Percentiles rank a stretch among this genome's conserved stretches.
These are phyloP conservation scores for Cercophora newfieldiana DNA, from an alignment of 495 filamentous ascomycete genomes.

Conservation along the genomic window DNA sequence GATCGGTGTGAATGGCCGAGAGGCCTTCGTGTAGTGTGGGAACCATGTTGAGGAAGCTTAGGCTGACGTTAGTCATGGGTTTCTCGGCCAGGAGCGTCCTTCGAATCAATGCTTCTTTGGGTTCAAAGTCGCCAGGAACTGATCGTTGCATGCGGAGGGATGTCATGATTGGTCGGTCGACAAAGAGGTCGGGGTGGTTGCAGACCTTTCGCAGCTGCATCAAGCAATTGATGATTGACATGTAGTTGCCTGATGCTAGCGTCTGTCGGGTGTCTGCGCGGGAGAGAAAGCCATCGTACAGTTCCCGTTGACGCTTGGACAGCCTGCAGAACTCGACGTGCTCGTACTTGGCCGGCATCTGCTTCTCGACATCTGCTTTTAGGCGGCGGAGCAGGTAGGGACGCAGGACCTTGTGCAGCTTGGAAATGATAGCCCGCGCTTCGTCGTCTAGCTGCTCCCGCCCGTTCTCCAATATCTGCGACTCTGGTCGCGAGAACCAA, in stretches of 20 bases:
- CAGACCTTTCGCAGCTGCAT: slow-evolving; percentile 98
- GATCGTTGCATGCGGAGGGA: slow-evolving; percentile 92
- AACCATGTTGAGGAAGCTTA: slow-evolving; percentile 79
- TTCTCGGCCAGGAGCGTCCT: slow-evolving; percentile 64
- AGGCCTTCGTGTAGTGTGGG: slow-evolving; percentile 70
- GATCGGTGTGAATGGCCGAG: slow-evolving; percentile 60
- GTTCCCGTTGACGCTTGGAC: slow-evolving; percentile 88
- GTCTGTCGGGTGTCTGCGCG: slow-evolving; percentile 86
- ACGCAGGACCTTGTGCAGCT: slow-evolving; percentile 89
- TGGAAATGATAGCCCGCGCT: slow-evolving; percentile 79
- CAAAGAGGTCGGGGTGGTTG: slow-evolving; percentile 97
- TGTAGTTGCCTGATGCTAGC: slow-evolving; percentile 90
- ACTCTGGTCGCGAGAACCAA: slow-evolving; percentile 89
- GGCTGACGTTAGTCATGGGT: slow-evolving; percentile 64
- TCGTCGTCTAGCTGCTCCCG: slow-evolving; percentile 92
- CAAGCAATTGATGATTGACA: slow-evolving; percentile 96
- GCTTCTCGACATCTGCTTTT: slow-evolving; percentile 98
- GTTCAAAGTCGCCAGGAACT: slow-evolving; percentile 73
- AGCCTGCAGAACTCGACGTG: slow-evolving; percentile 93
- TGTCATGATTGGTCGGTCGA: slow-evolving; percentile 96
- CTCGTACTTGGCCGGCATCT: slow-evolving; percentile 98
- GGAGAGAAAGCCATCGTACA: slow-evolving; percentile 98
- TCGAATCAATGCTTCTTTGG: slow-evolving; percentile 72
- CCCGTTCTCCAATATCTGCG: slow-evolving; percentile 93
- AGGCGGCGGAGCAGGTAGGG: slow-evolving; percentile 90